Evolutionary conservation across 441 rosid genomes (phyloP).

Genomic region (Arabidopsis hybrid): DNA sequence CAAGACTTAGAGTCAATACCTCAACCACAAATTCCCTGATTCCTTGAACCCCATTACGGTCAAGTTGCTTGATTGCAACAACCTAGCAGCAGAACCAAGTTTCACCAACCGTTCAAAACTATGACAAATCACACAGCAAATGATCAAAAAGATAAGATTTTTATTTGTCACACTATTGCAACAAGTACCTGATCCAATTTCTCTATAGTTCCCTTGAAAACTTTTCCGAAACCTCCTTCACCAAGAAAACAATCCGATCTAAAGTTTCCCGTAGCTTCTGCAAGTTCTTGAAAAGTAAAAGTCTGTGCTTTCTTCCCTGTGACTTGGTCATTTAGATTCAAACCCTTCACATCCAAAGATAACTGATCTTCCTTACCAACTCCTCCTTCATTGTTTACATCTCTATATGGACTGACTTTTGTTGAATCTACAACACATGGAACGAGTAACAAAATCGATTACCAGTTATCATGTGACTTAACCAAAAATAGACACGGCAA

Average conservation of each 20-base stretch:
- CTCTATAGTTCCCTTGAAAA: slow-evolving; percentile 63
- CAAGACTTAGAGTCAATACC: slow-evolving; percentile 64
- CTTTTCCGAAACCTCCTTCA: slow-evolving; percentile 92
- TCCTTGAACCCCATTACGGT: slow-evolving; percentile 66
- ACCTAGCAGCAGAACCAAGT: slow-evolving; percentile 50
- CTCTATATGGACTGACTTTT: slow-evolving; percentile 55
- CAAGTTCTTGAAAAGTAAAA: slow-evolving; percentile 63
- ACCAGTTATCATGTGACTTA: slow-evolving; percentile 23
- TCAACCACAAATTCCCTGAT: slow-evolving; percentile 72
- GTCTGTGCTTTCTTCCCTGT: slow-evolving; percentile 55
- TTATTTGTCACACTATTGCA: background rate
- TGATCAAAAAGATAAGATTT: slow-evolving; percentile 3
- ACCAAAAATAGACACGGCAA: slow-evolving; percentile 27
- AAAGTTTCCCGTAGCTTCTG: slow-evolving; percentile 63
- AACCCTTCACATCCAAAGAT: slow-evolving; percentile 54
- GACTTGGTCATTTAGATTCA: slow-evolving; percentile 55
- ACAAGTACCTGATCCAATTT: slow-evolving; percentile 63
- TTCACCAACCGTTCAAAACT: slow-evolving; percentile 5
- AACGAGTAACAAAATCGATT: slow-evolving; percentile 3
- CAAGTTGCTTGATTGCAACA: slow-evolving; percentile 80
- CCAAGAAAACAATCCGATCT: slow-evolving; percentile 69
- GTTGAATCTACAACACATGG: slow-evolving; percentile 40
- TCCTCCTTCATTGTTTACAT: slow-evolving; percentile 48
- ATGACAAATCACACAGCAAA: slow-evolving; percentile 26
- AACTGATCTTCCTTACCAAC: slow-evolving; percentile 54